A percentile compares a stretch with the other conserved stretches of the same genome.
Evolutionary conservation across 768 basidiomycete species (phyloP).

Genomic region (Hericium alpestre): DNA sequence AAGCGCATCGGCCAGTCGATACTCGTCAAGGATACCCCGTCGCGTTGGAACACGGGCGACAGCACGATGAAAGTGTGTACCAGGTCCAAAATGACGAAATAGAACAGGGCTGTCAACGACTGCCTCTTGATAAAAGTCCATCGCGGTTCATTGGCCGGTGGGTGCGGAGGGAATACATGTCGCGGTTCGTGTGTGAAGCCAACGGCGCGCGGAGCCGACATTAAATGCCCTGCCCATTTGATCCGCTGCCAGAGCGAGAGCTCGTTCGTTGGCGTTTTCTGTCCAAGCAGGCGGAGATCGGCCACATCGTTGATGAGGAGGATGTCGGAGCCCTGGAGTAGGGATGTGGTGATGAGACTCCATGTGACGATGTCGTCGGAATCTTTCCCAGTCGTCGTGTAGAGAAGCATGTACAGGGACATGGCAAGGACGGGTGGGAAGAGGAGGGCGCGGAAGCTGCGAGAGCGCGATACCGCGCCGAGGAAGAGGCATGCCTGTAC

Average conservation of each 20-base stretch:
- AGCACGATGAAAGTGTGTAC: not conserved
- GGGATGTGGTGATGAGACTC: not conserved
- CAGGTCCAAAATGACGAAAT: not conserved
- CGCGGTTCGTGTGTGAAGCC: not conserved
- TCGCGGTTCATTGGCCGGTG: not conserved
- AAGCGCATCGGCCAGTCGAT: not conserved
- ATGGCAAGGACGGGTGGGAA: not conserved
- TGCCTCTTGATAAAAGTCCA: not conserved
- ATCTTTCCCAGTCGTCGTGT: not conserved
- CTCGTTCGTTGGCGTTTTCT: not conserved
- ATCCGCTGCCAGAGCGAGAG: not conserved
- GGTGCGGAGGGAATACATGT: not conserved
- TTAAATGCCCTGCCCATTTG: not conserved
- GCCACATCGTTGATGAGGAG: not conserved
- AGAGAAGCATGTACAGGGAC: not conserved
- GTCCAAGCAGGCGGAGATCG: not conserved
- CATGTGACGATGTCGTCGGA: not conserved
- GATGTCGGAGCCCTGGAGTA: not conserved
- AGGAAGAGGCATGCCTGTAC: not conserved
- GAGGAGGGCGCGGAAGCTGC: not conserved
- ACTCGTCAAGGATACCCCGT: not conserved
- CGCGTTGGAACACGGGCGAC: not conserved
- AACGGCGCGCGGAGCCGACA: not conserved
- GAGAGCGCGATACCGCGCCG: not conserved
- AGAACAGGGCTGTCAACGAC: not conserved